A percentile compares a stretch with the other conserved stretches of the same genome.
Evolutionary conservation across 83 land plant species (phyloP).

Genomic region (Picea abies): DNA sequence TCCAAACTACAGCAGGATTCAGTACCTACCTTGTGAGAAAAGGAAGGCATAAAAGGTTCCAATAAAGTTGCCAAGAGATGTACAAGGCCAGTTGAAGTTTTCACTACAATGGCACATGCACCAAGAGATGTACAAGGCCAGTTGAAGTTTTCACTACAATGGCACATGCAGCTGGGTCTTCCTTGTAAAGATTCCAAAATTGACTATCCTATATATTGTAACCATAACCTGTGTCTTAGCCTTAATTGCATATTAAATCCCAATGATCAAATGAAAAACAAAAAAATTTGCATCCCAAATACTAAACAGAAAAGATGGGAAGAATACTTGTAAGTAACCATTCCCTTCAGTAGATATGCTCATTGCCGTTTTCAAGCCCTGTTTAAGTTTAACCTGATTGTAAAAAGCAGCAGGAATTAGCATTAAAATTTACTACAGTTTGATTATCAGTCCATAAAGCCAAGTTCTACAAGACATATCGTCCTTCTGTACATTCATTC

Average conservation of each 20-base stretch:
- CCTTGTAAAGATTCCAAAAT: constrained; percentile 95
- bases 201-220: constrained; percentile 63
- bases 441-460: background rate
- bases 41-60: constrained; percentile 98
- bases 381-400: constrained; percentile 84
- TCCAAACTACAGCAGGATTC: background rate
- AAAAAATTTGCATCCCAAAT: background rate
- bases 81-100: no score
- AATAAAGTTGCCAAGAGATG: constrained; percentile 76
- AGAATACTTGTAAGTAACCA: constrained; percentile 81
- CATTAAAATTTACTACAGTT: background rate
- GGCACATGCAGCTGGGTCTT: constrained; percentile 75
- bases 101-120: no score
- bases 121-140: constrained; percentile 86
- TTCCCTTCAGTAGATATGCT: constrained; percentile 87
- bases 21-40: constrained; percentile 71
- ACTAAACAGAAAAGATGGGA: background rate
- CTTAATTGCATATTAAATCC: background rate
- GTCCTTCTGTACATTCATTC: background rate
- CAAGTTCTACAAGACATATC: background rate
- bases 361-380: constrained; percentile 91
- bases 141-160: constrained; percentile 83
- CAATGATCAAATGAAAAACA: background rate
- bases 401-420: constrained; percentile 1
- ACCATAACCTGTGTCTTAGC: background rate